Conservation (phyloP, 768 basidiomycete genomes). For the Boletus sp. region DNA sequence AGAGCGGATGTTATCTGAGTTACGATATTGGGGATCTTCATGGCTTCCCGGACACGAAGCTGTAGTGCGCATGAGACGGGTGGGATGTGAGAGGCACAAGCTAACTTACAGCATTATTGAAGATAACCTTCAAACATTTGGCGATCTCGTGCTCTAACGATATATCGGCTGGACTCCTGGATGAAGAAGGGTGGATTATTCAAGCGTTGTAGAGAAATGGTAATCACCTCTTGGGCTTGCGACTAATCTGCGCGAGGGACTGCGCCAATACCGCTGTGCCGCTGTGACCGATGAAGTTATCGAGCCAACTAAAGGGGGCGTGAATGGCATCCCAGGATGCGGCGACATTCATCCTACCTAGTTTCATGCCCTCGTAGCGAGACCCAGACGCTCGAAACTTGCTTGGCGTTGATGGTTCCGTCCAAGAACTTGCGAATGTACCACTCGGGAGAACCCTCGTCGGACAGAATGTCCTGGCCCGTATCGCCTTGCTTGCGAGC, state of each 20-base stretch:
- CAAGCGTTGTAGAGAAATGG: background rate
- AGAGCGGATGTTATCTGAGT: conserved; percentile 79
- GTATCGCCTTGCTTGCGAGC: conserved; percentile 56
- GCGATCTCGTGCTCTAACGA: conserved; percentile 82
- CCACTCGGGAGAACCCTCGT: conserved; percentile 83
- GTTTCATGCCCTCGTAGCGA: conserved; percentile 80
- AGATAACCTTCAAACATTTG: conserved; percentile 80
- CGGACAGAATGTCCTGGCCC: conserved; percentile 49
- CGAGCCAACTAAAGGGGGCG: conserved; percentile 63
- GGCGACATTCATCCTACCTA: conserved; percentile 45
- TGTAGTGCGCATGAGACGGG: conserved; percentile 28
- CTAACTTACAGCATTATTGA: conserved; percentile 59
- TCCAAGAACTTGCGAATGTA: conserved; percentile 90
- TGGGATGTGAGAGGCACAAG: background rate
- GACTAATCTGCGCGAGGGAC: conserved; percentile 69
- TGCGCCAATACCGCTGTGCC: conserved; percentile 86
- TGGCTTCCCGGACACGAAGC: conserved; percentile 68
- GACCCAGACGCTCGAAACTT: conserved; percentile 70
- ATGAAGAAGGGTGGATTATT: conserved; percentile 4
- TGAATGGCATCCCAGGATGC: conserved; percentile 14
- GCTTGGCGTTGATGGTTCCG: conserved; percentile 76
- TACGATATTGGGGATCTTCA: conserved; percentile 70
- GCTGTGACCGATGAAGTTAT: conserved; percentile 66
- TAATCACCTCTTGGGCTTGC: conserved; percentile 63
- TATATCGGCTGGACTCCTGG: conserved; percentile 47